phyloP scores from a whole-genome alignment of 2,329 filamentous ascomycete species.

The Ophiostoma angusticollis region DNA sequence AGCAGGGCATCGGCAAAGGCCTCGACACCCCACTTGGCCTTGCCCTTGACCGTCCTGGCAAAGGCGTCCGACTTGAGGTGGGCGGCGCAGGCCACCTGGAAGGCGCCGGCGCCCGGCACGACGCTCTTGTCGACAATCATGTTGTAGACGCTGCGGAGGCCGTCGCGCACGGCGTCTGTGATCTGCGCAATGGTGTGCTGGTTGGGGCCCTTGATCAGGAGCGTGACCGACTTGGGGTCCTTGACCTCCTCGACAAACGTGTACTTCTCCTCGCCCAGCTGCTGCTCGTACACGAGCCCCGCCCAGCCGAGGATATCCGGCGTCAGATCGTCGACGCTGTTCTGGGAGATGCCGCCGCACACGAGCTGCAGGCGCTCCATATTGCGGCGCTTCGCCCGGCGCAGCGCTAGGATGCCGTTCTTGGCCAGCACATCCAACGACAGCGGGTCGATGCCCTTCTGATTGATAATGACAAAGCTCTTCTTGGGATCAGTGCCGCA shows the following conservation, averaged over 20 bases:
- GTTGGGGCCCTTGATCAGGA: constrained; percentile 97
- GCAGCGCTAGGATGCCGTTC: constrained; percentile 90
- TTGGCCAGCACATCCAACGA: constrained; percentile 93
- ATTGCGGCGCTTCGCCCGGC: constrained; percentile 92
- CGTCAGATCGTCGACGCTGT: constrained; percentile 87
- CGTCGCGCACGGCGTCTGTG: constrained; percentile 90
- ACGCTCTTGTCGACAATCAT: constrained; percentile 98
- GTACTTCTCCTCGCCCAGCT: constrained; percentile 96
- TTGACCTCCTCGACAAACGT: constrained; percentile 98
- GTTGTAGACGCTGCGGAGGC: constrained; percentile 93
- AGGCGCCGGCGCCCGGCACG: constrained; percentile 85
- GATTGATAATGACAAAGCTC: constrained; percentile 95
- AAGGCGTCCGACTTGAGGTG: constrained; percentile 82
- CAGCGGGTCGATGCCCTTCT: constrained; percentile 96
- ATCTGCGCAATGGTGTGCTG: constrained; percentile 93
- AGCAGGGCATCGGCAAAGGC: constrained; percentile 92
- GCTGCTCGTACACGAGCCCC: constrained; percentile 91
- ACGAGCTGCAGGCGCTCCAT: constrained; percentile 97
- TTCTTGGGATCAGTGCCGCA: constrained; percentile 89
- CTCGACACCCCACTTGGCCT: constrained; percentile 89
- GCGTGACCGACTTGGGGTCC: constrained; percentile 92
- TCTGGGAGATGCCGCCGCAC: constrained; percentile 82
- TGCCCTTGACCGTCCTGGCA: constrained; percentile 85
- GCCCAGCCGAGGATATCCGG: constrained; percentile 91
- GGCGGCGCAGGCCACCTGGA: constrained; percentile 84